Conservation (phyloP, 2,329 filamentous ascomycete species). For the Exophiala sp. region DNA sequence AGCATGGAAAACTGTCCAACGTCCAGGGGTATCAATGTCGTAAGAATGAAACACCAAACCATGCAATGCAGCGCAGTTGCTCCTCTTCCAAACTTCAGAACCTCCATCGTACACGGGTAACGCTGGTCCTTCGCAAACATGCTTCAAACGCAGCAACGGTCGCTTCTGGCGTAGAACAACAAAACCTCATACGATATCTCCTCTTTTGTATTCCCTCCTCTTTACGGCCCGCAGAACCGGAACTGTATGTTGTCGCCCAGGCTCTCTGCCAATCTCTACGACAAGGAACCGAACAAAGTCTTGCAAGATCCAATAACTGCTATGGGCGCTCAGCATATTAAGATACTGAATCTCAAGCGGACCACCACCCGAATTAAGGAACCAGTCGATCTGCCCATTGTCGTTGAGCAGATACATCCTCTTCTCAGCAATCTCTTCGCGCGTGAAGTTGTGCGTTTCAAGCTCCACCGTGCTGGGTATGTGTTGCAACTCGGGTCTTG, state of each 20-base stretch:
- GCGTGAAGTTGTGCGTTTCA: constrained; percentile 90
- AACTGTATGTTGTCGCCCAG: constrained; percentile 61
- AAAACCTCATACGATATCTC: constrained; percentile 10
- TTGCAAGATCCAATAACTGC: constrained; percentile 82
- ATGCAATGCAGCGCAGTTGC: neutral
- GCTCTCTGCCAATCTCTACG: constrained; percentile 74
- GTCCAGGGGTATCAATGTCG: constrained; percentile 16
- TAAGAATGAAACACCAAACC: neutral
- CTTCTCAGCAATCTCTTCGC: constrained; percentile 88
- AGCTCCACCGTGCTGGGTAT: constrained; percentile 75
- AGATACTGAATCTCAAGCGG: constrained; percentile 92
- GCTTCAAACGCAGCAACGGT: neutral
- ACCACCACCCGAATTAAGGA: constrained; percentile 75
- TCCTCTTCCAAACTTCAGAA: neutral
- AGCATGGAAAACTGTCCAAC: neutral
- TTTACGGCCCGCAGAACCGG: constrained; percentile 53
- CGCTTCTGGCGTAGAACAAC: neutral
- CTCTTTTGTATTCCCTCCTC: constrained; percentile 50
- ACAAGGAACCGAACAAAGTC: constrained; percentile 92
- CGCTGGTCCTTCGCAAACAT: neutral
- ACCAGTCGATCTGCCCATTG: constrained; percentile 94
- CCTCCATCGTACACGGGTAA: neutral
- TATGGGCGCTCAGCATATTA: constrained; percentile 94
- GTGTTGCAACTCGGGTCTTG: constrained; percentile 59
- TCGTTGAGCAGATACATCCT: constrained; percentile 87